Conservation (phyloP, 208 protist genomes). For the Trypanosoma cruzi region DNA sequence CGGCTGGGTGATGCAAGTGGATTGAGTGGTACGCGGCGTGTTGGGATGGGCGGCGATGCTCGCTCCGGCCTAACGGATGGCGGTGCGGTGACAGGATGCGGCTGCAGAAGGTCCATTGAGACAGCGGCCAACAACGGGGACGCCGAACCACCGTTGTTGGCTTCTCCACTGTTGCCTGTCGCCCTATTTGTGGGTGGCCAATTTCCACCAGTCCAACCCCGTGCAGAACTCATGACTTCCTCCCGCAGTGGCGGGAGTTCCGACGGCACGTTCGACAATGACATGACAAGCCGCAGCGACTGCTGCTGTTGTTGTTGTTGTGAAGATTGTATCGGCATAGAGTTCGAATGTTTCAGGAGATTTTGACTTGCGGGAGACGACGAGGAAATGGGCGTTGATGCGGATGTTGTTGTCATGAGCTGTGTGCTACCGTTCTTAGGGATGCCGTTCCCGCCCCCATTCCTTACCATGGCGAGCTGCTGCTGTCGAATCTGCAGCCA, state of each 20-base stretch:
- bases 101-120: neutral
- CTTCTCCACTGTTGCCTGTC: neutral
- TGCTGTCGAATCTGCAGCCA: slow-evolving; percentile 79
- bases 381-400: neutral
- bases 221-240: slow-evolving; percentile 5
- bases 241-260: slow-evolving; percentile 25
- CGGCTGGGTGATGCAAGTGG: neutral
- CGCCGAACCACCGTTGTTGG: slow-evolving; percentile 4
- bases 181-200: neutral
- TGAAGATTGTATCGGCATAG: neutral
- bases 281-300: neutral
- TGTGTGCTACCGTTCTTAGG: neutral
- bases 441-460: neutral
- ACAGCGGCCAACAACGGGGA: neutral
- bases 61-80: neutral
- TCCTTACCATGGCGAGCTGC: slow-evolving; percentile 54
- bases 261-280: neutral
- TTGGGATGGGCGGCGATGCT: no score
- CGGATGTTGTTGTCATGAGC: neutral
- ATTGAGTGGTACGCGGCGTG: neutral
- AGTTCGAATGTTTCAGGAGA: neutral
- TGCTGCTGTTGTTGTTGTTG: slow-evolving; percentile 6
- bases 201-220: slow-evolving; percentile 11
- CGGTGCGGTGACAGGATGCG: slow-evolving; percentile 3
- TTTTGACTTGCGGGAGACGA: neutral